Percentiles rank a stretch among this genome's conserved stretches.
Evolutionary conservation across 306 rosid species (phyloP).

Genomic region (Cajanus cajan): DNA sequence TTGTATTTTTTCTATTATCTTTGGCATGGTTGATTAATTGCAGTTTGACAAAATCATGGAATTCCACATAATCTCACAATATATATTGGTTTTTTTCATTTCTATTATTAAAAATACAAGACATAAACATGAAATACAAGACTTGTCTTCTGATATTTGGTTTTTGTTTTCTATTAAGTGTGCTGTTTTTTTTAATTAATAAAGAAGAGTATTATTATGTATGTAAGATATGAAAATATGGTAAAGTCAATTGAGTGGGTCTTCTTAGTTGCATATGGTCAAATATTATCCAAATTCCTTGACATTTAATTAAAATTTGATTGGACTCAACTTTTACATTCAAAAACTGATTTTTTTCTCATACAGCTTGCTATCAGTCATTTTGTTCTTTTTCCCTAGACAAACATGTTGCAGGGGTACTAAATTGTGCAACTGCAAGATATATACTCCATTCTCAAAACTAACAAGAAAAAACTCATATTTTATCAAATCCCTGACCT

Average conservation of each 20-base stretch:
- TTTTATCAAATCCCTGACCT: background rate
- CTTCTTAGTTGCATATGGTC: background rate
- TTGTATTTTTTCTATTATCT: background rate
- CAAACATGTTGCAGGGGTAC: no score
- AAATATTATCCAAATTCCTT: background rate
- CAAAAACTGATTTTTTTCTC: constrained; percentile 13
- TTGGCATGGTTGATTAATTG: background rate
- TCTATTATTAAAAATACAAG: background rate
- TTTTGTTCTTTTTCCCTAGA: no score
- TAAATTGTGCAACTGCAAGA: no score
- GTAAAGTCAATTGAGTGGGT: background rate
- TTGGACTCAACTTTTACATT: constrained; percentile 1
- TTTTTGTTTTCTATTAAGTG: constrained; percentile 3
- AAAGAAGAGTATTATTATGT: constrained; percentile 6
- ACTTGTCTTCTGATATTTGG: background rate
- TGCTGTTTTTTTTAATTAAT: background rate
- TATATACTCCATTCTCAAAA: background rate
- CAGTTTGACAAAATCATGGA: background rate
- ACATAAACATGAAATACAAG: no score
- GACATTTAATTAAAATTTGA: background rate
- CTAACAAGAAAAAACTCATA: background rate
- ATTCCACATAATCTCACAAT: background rate
- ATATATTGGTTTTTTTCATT: background rate
- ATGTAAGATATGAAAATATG: background rate
- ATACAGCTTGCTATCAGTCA: no score